Conservation (phyloP, 345 rosid genomes). For the Eucalyptus cloeziana region DNA sequence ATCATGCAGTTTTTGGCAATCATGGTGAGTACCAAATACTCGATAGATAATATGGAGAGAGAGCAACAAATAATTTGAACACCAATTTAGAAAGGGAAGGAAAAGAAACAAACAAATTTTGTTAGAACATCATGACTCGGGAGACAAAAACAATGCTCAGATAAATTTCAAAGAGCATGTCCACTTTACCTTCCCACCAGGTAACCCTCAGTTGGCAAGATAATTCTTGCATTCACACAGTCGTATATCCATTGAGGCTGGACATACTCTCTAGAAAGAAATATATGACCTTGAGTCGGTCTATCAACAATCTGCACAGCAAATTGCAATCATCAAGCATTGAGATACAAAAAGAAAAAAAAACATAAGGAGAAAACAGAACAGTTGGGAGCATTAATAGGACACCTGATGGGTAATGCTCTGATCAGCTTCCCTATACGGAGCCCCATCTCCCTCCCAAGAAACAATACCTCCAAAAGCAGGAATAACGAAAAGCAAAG, state of each 20-base stretch:
- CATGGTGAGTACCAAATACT: background rate
- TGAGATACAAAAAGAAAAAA: background rate
- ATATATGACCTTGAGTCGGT: conserved; percentile 73
- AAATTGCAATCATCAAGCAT: background rate
- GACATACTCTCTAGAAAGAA: conserved; percentile 74
- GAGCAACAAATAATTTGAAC: background rate
- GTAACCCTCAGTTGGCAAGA: conserved; percentile 63
- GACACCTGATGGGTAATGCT: conserved; percentile 88
- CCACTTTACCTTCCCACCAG: conserved; percentile 63
- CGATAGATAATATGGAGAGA: background rate
- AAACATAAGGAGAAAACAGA: background rate
- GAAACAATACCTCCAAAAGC: conserved; percentile 93
- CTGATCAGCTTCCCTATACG: conserved; percentile 64
- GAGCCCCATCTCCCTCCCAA: conserved; percentile 97
- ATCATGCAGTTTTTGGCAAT: background rate
- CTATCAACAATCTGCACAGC: conserved; percentile 75
- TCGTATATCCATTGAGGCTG: conserved; percentile 97
- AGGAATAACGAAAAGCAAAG: conserved; percentile 78
- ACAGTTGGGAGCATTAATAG: background rate
- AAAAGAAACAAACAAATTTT: background rate
- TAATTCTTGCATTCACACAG: conserved; percentile 64
- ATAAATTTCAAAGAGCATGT: background rate
- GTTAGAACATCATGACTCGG: background rate
- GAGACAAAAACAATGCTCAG: background rate
- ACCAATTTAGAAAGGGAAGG: background rate